Conservation (phyloP, 2,329 filamentous ascomycete species). For the Thermochaetoides dissita region DNA sequence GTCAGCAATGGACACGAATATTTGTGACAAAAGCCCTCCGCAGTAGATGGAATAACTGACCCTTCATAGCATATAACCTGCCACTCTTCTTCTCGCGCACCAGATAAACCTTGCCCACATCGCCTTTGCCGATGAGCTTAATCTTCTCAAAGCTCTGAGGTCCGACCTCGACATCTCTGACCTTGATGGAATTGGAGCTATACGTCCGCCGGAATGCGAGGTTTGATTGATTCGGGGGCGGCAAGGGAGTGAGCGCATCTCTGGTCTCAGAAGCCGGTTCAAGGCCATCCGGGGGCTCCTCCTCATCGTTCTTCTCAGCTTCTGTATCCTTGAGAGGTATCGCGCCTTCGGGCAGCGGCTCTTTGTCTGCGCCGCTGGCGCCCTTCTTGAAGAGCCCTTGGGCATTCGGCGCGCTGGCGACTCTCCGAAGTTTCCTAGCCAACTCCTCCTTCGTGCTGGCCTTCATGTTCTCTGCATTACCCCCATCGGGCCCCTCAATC, state of each 20-base stretch:
- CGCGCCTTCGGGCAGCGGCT: constrained; percentile 49
- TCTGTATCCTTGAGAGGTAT: constrained; percentile 25
- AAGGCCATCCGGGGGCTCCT: constrained; percentile 26
- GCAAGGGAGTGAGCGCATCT: constrained; percentile 46
- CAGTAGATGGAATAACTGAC: constrained; percentile 32
- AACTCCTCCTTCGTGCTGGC: constrained; percentile 83
- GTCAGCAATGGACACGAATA: too few species aligned
- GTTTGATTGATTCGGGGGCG: constrained; percentile 53
- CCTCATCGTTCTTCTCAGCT: constrained; percentile 29
- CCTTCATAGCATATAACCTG: constrained; percentile 96
- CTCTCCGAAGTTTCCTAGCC: constrained; percentile 79
- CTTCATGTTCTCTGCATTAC: constrained; percentile 48
- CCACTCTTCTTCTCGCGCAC: constrained; percentile 96
- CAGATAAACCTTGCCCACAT: constrained; percentile 96
- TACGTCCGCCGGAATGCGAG: constrained; percentile 86
- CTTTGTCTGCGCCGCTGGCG: constrained; percentile 49
- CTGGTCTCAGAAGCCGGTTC: constrained; percentile 25
- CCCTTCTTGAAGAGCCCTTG: constrained; percentile 69
- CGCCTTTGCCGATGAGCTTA: constrained; percentile 96
- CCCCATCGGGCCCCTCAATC: constrained; percentile 52
- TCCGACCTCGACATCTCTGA: constrained; percentile 89
- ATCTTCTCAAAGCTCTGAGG: constrained; percentile 98
- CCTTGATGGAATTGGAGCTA: constrained; percentile 98
- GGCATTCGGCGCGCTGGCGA: constrained; percentile 92
- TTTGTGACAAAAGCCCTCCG: too few species aligned